These are phyloP conservation scores for Ziziphus jujuba DNA, from an alignment of 306 rosid species.

Conservation along the genomic window DNA sequence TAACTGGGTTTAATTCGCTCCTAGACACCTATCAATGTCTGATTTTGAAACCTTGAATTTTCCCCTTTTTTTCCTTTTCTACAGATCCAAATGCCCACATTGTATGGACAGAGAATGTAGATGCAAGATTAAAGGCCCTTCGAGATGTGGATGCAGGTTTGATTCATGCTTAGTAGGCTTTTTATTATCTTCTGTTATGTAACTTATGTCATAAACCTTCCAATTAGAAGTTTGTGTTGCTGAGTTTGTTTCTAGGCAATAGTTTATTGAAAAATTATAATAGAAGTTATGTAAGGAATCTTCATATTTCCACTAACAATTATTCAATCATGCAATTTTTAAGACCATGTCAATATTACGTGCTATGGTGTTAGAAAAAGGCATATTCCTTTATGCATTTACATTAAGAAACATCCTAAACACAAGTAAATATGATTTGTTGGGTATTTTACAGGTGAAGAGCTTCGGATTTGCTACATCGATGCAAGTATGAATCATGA, in stretches of 20 bases:
- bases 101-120: slow-evolving; percentile 74
- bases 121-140: slow-evolving; percentile 77
- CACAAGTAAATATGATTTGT: not conserved
- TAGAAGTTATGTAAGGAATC: not conserved
- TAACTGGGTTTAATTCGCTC: not conserved
- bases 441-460: slow-evolving; percentile 61
- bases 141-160: slow-evolving; percentile 71
- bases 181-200: not conserved
- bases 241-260: not conserved
- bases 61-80: slow-evolving; percentile 4
- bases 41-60: slow-evolving; percentile 1
- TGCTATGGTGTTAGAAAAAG: not conserved
- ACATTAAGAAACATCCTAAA: not conserved
- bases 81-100: slow-evolving; percentile 95
- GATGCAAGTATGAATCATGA: slow-evolving; percentile 69
- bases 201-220: not conserved
- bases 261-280: too few species aligned
- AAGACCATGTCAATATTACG: not conserved
- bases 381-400: not conserved
- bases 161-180: slow-evolving; percentile 2
- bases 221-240: slow-evolving; percentile 2
- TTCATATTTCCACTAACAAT: not conserved
- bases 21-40: slow-evolving; percentile 10
- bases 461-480: slow-evolving; percentile 88
- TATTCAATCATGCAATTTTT: not conserved